Base-by-base conservation (phyloP, 345 rosid species). In the Eutrema heterophyllum region DNA sequence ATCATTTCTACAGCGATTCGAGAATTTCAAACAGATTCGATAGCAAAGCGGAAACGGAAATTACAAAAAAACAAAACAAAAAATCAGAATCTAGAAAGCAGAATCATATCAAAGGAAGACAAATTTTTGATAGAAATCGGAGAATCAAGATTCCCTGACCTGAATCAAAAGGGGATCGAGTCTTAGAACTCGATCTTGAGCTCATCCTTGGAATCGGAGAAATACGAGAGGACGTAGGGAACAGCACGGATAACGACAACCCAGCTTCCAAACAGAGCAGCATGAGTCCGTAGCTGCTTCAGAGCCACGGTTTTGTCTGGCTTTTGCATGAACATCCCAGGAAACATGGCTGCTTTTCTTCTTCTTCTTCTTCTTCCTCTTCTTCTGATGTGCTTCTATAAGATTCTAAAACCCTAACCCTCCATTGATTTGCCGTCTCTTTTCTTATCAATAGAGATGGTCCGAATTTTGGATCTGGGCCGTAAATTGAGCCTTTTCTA, bases 301-400 rank as follows among this genome's bases (percentile, higher is more conserved):
- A 90, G 79, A 55, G 96, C 98, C 77, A 50, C 89, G 40, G 81
- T 88, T 84, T 91, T 91, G 83, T 89, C 94, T 27, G 96, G 96
- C 73, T 93, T 89, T 16, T 83, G 73, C 91, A 83, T 72, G 59
- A 93, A 86, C 93, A 89, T 86, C 21, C 89, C 92, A 7, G 92
- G 90, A 84, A 93, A 93, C 98, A 93, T 68, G 52, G 21, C 61
- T 53, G 29, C 77, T 70, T 8, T 24, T 32, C 58, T 43, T 36
- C 64, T 46, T 58, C 35, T 30, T 49, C 45, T 30, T 50, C 29
- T n/a, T 46, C 56, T 49, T 43, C 69, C 5, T 55, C 69, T 14
- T 39, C 18, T 39, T 51, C 71, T 46, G 39, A 32, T 65, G 30
- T 73, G 33, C 15, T 2, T 53, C 43, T 12, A 35, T n/a, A 7